Base-by-base conservation (phyloP, 805 yeast species). In the Diddensiella transvaalensis region DNA sequence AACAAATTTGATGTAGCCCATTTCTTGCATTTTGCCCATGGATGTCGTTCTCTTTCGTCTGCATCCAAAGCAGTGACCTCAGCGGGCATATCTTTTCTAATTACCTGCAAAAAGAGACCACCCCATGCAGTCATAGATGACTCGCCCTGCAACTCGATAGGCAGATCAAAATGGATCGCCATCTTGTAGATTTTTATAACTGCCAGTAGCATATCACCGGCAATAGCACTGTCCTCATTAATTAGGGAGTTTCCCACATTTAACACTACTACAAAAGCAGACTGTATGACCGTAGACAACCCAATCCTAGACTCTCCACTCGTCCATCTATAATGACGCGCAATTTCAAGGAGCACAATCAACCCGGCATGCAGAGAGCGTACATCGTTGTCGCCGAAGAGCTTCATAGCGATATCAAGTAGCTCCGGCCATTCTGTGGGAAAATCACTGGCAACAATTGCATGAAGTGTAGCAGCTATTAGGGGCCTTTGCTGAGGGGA, bases 1-100 rank as follows among this genome's bases (percentile, higher is more conserved):
- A 75, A 77, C 36, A 90, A 63, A 63, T 87, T 88, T 21, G 87
- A 88, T 60, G 81, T 82, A 0, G 95, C 79, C 97, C 98, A 91
- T 65, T 91, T 93, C 69, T 77, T 90, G 57, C 80, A 78, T 67
- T 80, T 91, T 61, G 72, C 82, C 84, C 84, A 85, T 42, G 80
- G 83, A 57, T 77, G 71, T 18, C 67, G 55, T 42, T 68, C 71
- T 43, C 79, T 71, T 36, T 79, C 83, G 19, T 77, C 75, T 4
- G 72, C 73, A 42, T 79, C 81, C n/a, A 76, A 58, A 17, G 73
- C 70, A 51, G 73, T 50, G 1, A 80, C 78, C 37, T 75, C 73
- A 0, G 61, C 52, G 1, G 95, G 93, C 18, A 82, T 68, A 5
- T 70, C 71, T 68, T 79, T 74, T 53, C 76, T 76, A 44, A 87